Evolutionary conservation across 768 basidiomycete species (phyloP).

Genomic region (Amanita fuliginea): DNA sequence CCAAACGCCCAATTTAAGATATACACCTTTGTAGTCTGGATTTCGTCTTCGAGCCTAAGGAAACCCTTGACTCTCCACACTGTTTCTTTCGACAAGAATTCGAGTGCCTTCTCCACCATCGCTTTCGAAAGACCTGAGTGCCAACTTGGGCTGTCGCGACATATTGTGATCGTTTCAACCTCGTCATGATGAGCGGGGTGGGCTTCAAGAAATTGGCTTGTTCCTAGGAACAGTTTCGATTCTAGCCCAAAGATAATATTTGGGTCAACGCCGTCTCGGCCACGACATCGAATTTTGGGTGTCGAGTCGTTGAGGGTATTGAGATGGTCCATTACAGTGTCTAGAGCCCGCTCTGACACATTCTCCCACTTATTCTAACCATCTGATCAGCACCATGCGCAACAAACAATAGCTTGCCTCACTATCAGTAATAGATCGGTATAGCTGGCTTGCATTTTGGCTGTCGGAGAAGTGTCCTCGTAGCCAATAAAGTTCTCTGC

Average conservation of each 20-base stretch:
- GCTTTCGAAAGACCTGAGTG: constrained; percentile 23
- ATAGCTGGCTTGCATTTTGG: constrained; percentile 92
- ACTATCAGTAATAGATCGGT: constrained; percentile 86
- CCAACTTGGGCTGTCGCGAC: constrained; percentile 14
- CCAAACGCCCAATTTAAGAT: constrained; percentile 96
- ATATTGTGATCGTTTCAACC: constrained; percentile 70
- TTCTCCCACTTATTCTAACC: constrained; percentile 85
- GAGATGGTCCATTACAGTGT: constrained; percentile 78
- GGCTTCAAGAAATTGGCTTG: constrained; percentile 9
- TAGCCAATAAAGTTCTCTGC: constrained; percentile 90
- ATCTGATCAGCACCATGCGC: constrained; percentile 1
- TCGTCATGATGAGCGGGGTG: constrained; percentile 54
- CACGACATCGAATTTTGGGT: constrained; percentile 67
- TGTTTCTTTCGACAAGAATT: constrained; percentile 47
- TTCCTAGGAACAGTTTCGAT: constrained; percentile 55
- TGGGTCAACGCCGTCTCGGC: constrained; percentile 60
- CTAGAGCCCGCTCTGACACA: constrained; percentile 66
- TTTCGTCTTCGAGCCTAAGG: constrained; percentile 35
- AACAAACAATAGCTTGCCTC: constrained; percentile 14
- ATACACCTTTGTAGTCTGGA: constrained; percentile 16
- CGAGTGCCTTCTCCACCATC: constrained; percentile 36
- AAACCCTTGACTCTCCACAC: constrained; percentile 87
- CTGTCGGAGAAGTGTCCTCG: constrained; percentile 86
- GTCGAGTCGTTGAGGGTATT: constrained; percentile 85
- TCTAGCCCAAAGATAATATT: constrained; percentile 82